These are phyloP conservation scores for Chaetomium strumarium DNA, from an alignment of 2,329 filamentous ascomycete genomes.

Conservation along the genomic window DNA sequence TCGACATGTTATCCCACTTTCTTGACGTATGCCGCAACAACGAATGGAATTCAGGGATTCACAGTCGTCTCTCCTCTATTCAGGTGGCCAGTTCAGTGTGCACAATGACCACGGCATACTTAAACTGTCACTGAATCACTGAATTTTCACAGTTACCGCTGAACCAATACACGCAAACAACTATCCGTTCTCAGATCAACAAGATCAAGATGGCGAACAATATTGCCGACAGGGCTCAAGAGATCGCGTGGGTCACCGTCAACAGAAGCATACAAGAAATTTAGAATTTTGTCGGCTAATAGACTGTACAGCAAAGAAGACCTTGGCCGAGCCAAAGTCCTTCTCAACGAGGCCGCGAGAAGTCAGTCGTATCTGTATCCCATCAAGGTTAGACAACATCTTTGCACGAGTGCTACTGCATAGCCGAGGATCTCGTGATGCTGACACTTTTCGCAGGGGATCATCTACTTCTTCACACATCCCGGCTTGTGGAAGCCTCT, in stretches of 20 bases:
- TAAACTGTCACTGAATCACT: too few species aligned
- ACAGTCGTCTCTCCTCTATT: too few species aligned
- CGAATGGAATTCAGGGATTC: too few species aligned
- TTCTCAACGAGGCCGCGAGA: conserved; percentile 62
- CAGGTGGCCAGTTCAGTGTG: too few species aligned
- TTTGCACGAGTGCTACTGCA: background rate
- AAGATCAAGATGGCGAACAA: conserved; percentile 20
- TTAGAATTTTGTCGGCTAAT: background rate
- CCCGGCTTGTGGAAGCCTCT: conserved; percentile 55
- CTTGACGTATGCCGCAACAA: too few species aligned
- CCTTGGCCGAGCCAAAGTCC: conserved; percentile 55
- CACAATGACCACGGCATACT: background rate
- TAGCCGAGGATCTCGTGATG: background rate
- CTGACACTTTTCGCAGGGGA: conserved; percentile 40
- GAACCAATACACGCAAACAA: too few species aligned
- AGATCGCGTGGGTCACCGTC: conserved; percentile 38
- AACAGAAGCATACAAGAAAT: background rate
- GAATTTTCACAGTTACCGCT: too few species aligned
- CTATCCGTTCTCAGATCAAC: background rate
- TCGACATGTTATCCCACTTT: too few species aligned
- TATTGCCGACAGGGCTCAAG: conserved; percentile 41
- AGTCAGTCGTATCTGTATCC: conserved; percentile 84
- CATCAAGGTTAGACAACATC: conserved; percentile 49
- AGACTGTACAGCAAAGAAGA: conserved; percentile 56
- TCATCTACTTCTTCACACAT: conserved; percentile 54